Evolutionary conservation across 208 protist genomes (phyloP).

Genomic region (Strigomonas galati): DNA sequence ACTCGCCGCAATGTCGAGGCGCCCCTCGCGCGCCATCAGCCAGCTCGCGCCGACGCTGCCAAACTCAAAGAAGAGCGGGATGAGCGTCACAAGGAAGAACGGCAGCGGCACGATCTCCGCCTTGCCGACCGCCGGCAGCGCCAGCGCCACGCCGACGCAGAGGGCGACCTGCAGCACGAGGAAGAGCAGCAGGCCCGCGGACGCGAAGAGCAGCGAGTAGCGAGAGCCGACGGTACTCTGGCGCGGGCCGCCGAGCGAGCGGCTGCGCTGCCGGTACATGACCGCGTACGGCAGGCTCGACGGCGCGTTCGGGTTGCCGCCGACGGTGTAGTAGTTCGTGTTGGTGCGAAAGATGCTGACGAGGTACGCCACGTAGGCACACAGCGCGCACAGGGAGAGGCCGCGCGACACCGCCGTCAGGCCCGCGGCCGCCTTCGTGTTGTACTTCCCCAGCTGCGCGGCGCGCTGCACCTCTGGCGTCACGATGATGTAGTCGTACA

Average conservation of each 20-base stretch:
- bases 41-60: conserved; percentile 50
- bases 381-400: conserved; percentile 25
- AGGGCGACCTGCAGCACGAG: conserved; percentile 24
- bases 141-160: conserved; percentile 34
- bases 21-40: conserved; percentile 45
- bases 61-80: conserved; percentile 59
- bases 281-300: conserved; percentile 35
- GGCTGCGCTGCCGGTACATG: conserved; percentile 28
- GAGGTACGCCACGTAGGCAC: conserved; percentile 36
- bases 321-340: conserved; percentile 37
- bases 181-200: conserved; percentile 17
- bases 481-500: conserved; percentile 33
- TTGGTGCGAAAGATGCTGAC: conserved; percentile 29
- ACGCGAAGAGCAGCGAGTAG: conserved; percentile 35
- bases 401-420: conserved; percentile 34
- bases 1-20: conserved; percentile 72
- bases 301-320: conserved; percentile 32
- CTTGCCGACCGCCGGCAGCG: conserved; percentile 28
- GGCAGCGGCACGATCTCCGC: conserved; percentile 27
- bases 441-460: background rate
- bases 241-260: conserved; percentile 8
- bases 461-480: conserved; percentile 13
- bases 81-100: conserved; percentile 53
- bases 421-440: background rate
- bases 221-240: conserved; percentile 19